A percentile compares a stretch with the other conserved stretches of the same genome.
These are phyloP conservation scores for Aureobasidium pullulans DNA, from an alignment of 2,329 filamentous ascomycete genomes.

Conservation along the genomic window DNA sequence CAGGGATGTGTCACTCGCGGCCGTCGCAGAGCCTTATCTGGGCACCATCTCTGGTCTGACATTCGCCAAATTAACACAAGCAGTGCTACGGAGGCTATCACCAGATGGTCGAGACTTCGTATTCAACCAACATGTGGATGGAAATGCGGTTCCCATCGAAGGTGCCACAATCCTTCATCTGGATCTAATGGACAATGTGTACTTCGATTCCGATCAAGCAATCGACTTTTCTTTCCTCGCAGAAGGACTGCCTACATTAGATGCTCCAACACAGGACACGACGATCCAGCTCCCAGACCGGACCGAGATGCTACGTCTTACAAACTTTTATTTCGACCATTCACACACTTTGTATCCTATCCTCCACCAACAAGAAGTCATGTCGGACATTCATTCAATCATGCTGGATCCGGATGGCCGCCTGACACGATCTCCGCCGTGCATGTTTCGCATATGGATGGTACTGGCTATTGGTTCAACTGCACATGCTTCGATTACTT, in stretches of 20 bases:
- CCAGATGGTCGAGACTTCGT: conserved; percentile 39
- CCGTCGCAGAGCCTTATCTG: conserved; percentile 38
- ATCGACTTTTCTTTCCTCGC: conserved; percentile 11
- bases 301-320: conserved; percentile 23
- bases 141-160: not conserved
- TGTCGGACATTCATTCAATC: conserved; percentile 25
- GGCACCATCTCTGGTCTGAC: conserved; percentile 39
- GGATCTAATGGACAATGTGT: conserved; percentile 17
- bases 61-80: conserved; percentile 32
- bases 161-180: not conserved
- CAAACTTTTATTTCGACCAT: conserved; percentile 41
- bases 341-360: conserved; percentile 43
- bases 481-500: conserved; percentile 35
- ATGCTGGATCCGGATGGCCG: not conserved
- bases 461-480: conserved; percentile 43
- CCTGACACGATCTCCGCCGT: conserved; percentile 21
- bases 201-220: conserved; percentile 21
- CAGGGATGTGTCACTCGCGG: conserved; percentile 34
- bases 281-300: conserved; percentile 24
- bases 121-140: not conserved
- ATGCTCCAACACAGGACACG: conserved; percentile 15
- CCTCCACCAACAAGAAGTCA: conserved; percentile 31
- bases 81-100: conserved; percentile 34
- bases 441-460: conserved; percentile 42
- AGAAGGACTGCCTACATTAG: not conserved